phyloP scores from a whole-genome alignment of 176 grass and related monocot species.

The Triticum dicoccoides region DNA sequence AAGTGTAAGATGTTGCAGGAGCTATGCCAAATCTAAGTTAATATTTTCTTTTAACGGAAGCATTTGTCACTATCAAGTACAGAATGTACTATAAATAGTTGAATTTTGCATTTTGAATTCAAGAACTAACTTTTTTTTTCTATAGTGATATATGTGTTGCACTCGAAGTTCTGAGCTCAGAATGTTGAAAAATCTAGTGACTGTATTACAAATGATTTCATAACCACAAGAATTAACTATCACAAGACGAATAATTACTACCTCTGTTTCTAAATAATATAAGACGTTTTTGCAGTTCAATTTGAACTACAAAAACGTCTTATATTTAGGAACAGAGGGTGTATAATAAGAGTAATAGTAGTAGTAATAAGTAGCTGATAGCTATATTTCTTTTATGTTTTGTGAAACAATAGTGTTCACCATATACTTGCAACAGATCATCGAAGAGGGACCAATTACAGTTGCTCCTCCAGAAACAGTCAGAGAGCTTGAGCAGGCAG shows the following conservation, averaged over 20 bases:
- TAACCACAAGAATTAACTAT: background rate
- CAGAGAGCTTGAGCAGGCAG: constrained; percentile 87
- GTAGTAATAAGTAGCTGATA: no score
- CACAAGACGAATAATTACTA: background rate
- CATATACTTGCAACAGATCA: constrained; percentile 65
- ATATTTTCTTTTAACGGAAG: background rate
- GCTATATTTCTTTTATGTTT: background rate
- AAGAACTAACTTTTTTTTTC: background rate
- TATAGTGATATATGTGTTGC: constrained; percentile 8
- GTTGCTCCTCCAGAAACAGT: constrained; percentile 72
- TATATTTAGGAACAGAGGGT: no score
- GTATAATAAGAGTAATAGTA: no score
- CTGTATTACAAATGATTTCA: background rate
- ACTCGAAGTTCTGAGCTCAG: background rate
- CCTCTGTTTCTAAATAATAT: no score
- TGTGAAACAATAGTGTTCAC: background rate
- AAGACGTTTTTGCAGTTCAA: no score
- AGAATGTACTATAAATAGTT: background rate
- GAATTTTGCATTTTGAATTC: background rate
- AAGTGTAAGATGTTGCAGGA: background rate
- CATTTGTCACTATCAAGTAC: background rate
- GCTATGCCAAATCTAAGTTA: background rate
- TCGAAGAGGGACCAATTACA: constrained; percentile 94
- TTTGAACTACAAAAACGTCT: no score
- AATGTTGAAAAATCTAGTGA: background rate